phyloP scores from a whole-genome alignment of 2,329 filamentous ascomycete genomes.

The Penicillium sp. region DNA sequence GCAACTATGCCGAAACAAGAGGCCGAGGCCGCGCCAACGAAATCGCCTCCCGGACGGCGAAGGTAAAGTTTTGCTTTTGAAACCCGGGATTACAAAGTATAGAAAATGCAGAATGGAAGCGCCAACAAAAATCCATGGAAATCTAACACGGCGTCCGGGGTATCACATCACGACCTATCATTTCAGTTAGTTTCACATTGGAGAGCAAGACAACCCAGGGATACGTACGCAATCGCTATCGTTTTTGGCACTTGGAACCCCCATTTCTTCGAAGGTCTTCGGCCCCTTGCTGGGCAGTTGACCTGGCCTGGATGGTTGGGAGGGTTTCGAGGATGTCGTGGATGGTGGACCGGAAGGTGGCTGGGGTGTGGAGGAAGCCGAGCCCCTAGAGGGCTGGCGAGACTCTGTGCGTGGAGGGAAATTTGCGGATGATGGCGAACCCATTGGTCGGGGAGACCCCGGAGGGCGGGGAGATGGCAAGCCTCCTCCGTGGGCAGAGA shows the following conservation, averaged over 20 bases:
- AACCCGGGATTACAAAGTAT: conserved; percentile 11
- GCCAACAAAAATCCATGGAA: conserved; percentile 15
- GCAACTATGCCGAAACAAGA: conserved; percentile 14
- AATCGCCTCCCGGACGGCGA: conserved; percentile 15
- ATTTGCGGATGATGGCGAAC: conserved; percentile 29
- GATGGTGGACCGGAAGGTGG: conserved; percentile 25
- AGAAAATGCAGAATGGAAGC: conserved; percentile 15
- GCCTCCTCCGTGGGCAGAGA: conserved; percentile 19
- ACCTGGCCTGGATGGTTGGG: conserved; percentile 25
- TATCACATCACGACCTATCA: conserved; percentile 42
- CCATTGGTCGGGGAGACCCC: conserved; percentile 24
- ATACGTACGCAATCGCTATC: conserved; percentile 82
- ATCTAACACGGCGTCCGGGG: conserved; percentile 23
- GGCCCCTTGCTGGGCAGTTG: conserved; percentile 64
- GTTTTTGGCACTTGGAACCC: conserved; percentile 74
- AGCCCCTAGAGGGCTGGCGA: conserved; percentile 27
- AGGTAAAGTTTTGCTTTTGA: conserved; percentile 4
- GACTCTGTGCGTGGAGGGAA: conserved; percentile 34
- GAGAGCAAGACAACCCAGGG: not conserved
- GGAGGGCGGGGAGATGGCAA: conserved; percentile 15
- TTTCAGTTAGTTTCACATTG: conserved; percentile 14
- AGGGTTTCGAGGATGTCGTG: conserved; percentile 37
- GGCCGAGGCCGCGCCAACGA: conserved; percentile 2
- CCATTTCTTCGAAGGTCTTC: conserved; percentile 97
- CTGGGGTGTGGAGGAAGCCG: conserved; percentile 42